Percentiles rank a stretch among this genome's conserved stretches.
These are phyloP conservation scores for Populus deltoides DNA, from an alignment of 345 rosid species.

Conservation along the genomic window DNA sequence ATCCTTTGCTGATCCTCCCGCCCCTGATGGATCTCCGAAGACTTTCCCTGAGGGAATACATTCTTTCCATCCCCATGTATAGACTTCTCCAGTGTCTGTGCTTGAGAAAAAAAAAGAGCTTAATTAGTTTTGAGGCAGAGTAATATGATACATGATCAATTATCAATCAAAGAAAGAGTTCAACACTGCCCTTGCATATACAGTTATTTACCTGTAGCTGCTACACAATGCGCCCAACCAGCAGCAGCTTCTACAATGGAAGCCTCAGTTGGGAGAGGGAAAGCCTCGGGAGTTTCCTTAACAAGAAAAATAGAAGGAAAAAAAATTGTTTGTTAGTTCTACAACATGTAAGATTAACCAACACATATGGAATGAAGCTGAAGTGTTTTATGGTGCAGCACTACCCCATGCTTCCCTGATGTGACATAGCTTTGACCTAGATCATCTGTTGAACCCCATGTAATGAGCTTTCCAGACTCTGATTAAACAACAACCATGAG, in stretches of 20 bases:
- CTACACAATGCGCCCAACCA: conserved; percentile 98
- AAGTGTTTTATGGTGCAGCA: conserved; percentile 3
- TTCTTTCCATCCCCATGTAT: conserved; percentile 99
- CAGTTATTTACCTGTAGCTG: conserved; percentile 63
- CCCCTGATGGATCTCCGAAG: conserved; percentile 47
- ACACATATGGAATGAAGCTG: conserved; percentile 3
- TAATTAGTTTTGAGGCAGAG: not conserved
- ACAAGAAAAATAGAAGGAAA: conserved; percentile 8
- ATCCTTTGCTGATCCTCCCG: conserved; percentile 45
- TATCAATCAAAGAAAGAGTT: conserved; percentile 1
- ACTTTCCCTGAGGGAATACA: conserved; percentile 90
- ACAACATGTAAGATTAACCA: not conserved
- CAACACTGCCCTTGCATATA: not conserved
- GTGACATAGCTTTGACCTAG: conserved; percentile 96
- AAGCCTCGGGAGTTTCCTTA: conserved; percentile 92
- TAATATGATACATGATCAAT: not conserved
- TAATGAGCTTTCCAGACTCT: conserved; percentile 93
- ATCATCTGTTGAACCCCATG: conserved; percentile 99
- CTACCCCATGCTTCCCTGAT: conserved; percentile 97
- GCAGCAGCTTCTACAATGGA: conserved; percentile 71
- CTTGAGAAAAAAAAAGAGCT: conserved; percentile 18
- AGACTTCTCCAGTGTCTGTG: conserved; percentile 69
- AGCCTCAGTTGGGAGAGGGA: conserved; percentile 82
- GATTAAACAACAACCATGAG: conserved; percentile 22
- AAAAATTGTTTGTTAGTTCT: conserved; percentile 4